These are phyloP conservation scores for Ustilago xerochloae DNA, from an alignment of 1,284 basidiomycete genomes.

Conservation along the genomic window DNA sequence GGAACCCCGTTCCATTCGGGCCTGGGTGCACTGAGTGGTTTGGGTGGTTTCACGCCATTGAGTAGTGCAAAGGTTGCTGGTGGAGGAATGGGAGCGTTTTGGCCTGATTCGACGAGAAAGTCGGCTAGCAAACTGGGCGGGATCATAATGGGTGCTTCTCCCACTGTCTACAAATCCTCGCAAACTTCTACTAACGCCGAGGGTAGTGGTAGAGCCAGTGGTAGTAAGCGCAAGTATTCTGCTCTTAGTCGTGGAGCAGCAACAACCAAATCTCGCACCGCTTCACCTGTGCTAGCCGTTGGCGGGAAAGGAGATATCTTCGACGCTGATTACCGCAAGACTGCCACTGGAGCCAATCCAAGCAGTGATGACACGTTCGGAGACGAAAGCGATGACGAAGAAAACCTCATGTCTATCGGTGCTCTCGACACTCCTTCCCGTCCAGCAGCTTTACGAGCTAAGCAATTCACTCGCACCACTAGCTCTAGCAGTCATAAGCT, in stretches of 20 bases:
- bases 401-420: constrained; percentile 27
- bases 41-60: constrained; percentile 45
- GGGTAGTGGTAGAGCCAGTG: background rate
- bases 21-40: constrained; percentile 23
- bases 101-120: constrained; percentile 32
- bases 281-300: background rate
- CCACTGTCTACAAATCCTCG: constrained; percentile 31
- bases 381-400: constrained; percentile 33
- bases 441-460: constrained; percentile 18
- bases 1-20: constrained; percentile 39
- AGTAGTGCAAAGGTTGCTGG: constrained; percentile 10
- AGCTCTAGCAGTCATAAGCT: constrained; percentile 6
- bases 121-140: constrained; percentile 2
- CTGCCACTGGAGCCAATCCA: background rate
- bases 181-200: background rate
- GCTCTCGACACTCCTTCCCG: constrained; percentile 46
- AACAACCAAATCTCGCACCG: constrained; percentile 11
- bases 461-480: constrained; percentile 18
- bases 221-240: background rate
- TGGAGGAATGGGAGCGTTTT: constrained; percentile 14
- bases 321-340: constrained; percentile 18
- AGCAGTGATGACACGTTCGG: constrained; percentile 35
- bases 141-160: constrained; percentile 10
- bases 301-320: constrained; percentile 34
- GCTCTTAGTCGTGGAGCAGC: background rate